Evolutionary conservation across 164 flowering plant genomes (phyloP).

Genomic region (Macadamia integrifolia): DNA sequence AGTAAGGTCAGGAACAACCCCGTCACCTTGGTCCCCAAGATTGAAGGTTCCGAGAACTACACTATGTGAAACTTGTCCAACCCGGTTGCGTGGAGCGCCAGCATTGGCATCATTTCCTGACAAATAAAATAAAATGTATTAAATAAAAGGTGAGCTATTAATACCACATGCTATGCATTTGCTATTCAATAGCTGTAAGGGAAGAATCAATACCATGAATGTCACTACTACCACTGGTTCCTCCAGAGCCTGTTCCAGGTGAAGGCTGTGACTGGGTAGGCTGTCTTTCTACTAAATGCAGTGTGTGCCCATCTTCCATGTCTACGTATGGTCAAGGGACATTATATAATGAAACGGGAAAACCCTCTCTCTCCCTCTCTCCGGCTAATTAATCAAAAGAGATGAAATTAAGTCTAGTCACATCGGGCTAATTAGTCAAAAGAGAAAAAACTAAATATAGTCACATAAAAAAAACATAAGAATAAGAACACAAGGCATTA

Average conservation of each 20-base stretch:
- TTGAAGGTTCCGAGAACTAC: conserved; percentile 87
- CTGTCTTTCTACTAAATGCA: conserved; percentile 90
- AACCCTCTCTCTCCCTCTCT: too few species aligned
- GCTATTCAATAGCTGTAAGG: neutral
- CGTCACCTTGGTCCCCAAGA: conserved; percentile 82
- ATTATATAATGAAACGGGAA: neutral
- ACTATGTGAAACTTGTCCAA: conserved; percentile 85
- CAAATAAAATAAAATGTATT: conserved; percentile 1
- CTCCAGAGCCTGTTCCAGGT: conserved; percentile 42
- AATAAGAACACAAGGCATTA: neutral
- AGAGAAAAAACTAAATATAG: neutral
- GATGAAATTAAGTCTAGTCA: neutral
- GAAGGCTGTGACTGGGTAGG: conserved; percentile 54
- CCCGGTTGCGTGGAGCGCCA: conserved; percentile 54
- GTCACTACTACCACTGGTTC: conserved; percentile 32
- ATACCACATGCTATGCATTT: too few species aligned
- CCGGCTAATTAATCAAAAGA: neutral
- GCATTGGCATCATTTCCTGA: conserved; percentile 56
- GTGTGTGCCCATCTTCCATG: conserved; percentile 84
- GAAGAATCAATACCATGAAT: conserved; percentile 33
- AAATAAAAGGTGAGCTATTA: neutral
- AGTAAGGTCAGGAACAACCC: conserved; percentile 55
- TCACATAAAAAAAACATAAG: neutral
- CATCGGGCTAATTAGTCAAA: neutral
- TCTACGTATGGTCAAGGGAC: conserved; percentile 49